Base-by-base conservation (phyloP, 2,329 filamentous ascomycete species). In the Ophiostoma montium region DNA sequence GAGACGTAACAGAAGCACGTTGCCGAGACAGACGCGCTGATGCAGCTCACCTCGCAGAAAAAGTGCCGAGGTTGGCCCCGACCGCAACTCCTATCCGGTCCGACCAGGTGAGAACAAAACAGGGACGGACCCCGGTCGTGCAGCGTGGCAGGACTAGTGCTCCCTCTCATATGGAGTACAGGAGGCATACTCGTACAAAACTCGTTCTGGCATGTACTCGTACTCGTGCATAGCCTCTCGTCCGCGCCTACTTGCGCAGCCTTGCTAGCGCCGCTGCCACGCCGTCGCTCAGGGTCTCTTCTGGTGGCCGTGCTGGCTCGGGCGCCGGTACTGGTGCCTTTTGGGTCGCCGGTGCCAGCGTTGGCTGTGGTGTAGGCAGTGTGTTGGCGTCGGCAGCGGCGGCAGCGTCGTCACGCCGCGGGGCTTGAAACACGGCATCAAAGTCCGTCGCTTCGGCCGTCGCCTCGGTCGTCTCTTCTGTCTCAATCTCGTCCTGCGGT, bases 251-350 rank as follows among this genome's bases (percentile, higher is more conserved):
- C 16, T 44, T 31, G 10, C 42, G 42, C 21, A 83, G 61, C 54
- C 66, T 78, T 8, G 77, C 77, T 52, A 83, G 59, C 15, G 79
- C 79, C 31, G 75, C 76, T 42, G 78, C 76, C 43, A 83, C 64
- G 2, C 79, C 77, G 42, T 70, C 75, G 52, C 70, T 70, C 5
- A 82, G 62, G 31, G 70, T 62, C 5, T 74, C 67, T 41, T 49
- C 55, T 52, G 41, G 56, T 54, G 44, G 53, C 55, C 43, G 39
- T 2, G 46, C 52, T 60, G 67, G 58, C 64, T 70, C 13, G 68
- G 69, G 54, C 70, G 68, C 54, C 70, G 67, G 18, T 8, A 15
- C 27, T 16, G 32, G 11, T 10, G 33, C 19, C 3, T 36, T 23
- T 9, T 35, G 18, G 11, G 32, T 15, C 16, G 19, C 15, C n/a